A percentile compares a stretch with the other conserved stretches of the same genome.
Conservation (phyloP, 2,329 filamentous ascomycete species). For the Rutstroemia sydowiana region DNA sequence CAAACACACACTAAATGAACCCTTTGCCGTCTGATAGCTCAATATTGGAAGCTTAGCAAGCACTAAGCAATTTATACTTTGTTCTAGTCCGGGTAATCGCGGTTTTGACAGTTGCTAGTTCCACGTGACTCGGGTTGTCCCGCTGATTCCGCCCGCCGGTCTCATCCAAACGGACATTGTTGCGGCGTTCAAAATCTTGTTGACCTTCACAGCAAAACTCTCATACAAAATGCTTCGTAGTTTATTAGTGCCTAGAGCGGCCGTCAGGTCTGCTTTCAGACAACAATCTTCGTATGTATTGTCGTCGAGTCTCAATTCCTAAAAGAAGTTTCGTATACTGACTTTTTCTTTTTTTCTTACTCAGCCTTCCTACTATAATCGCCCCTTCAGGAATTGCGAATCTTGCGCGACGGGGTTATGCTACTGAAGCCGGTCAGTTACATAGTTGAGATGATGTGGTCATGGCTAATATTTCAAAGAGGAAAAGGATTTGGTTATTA, state of each 20-base stretch:
- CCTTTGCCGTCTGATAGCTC: neutral
- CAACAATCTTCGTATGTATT: slow-evolving; percentile 42
- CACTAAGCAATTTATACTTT: too few relatives aligned
- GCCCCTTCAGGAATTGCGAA: slow-evolving; percentile 39
- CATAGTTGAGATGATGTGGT: slow-evolving; percentile 38
- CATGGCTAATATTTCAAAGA: slow-evolving; percentile 57
- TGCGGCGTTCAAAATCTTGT: slow-evolving; percentile 9
- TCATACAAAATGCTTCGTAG: slow-evolving; percentile 49
- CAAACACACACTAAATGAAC: neutral
- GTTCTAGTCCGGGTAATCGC: too few relatives aligned
- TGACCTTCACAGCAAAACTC: slow-evolving; percentile 16
- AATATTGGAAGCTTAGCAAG: neutral
- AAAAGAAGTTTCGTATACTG: slow-evolving; percentile 1
- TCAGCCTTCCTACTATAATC: slow-evolving; percentile 44
- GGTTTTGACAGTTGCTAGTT: slow-evolving; percentile 1
- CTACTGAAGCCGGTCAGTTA: slow-evolving; percentile 37
- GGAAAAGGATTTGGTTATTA: slow-evolving; percentile 95
- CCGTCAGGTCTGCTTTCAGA: slow-evolving; percentile 50
- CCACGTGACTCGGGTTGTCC: too few relatives aligned
- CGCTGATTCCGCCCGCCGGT: neutral
- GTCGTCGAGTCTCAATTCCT: slow-evolving; percentile 10
- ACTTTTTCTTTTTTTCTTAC: slow-evolving; percentile 18
- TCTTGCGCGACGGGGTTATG: slow-evolving; percentile 54
- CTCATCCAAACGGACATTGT: slow-evolving; percentile 9
- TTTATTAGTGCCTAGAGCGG: slow-evolving; percentile 52